A percentile compares a stretch with the other conserved stretches of the same genome.
Conservation (phyloP, 495 filamentous ascomycete species). For the Stereocaulon alpinum region DNA sequence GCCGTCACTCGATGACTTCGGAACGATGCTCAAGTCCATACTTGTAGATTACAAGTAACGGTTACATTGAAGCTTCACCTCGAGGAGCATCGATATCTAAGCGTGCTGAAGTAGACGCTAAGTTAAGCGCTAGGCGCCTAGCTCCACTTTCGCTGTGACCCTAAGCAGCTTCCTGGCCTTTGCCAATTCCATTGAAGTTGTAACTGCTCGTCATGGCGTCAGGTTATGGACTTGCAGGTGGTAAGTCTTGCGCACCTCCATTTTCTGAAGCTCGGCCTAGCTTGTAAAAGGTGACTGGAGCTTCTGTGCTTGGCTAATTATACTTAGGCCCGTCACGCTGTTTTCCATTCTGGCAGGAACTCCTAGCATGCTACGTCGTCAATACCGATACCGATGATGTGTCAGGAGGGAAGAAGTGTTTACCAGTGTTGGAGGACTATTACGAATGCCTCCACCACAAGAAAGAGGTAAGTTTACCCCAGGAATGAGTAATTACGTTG, state of each 20-base stretch:
- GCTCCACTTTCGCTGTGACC: background rate
- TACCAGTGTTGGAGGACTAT: conserved; percentile 87
- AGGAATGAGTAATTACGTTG: background rate
- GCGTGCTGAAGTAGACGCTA: background rate
- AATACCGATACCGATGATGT: conserved; percentile 64
- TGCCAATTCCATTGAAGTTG: too few species aligned
- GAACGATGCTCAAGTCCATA: too few species aligned
- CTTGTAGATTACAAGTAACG: too few species aligned
- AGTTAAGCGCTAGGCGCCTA: background rate
- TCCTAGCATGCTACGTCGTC: conserved; percentile 81
- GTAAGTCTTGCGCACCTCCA: background rate
- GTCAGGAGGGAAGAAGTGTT: conserved; percentile 79
- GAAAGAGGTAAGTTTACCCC: conserved; percentile 67
- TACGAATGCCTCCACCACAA: conserved; percentile 96
- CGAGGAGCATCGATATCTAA: too few species aligned
- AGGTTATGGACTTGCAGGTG: conserved; percentile 21
- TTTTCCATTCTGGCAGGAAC: conserved; percentile 98
- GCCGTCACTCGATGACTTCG: too few species aligned
- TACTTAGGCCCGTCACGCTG: conserved; percentile 74
- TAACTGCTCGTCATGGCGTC: conserved; percentile 13
- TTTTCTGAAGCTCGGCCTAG: too few species aligned
- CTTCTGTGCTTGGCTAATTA: background rate
- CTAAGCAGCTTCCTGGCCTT: background rate
- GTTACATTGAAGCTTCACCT: too few species aligned
- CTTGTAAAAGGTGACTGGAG: background rate